These are phyloP conservation scores for Zymoseptoria ardabiliae DNA, from an alignment of 2,329 filamentous ascomycete genomes.

Conservation along the genomic window DNA sequence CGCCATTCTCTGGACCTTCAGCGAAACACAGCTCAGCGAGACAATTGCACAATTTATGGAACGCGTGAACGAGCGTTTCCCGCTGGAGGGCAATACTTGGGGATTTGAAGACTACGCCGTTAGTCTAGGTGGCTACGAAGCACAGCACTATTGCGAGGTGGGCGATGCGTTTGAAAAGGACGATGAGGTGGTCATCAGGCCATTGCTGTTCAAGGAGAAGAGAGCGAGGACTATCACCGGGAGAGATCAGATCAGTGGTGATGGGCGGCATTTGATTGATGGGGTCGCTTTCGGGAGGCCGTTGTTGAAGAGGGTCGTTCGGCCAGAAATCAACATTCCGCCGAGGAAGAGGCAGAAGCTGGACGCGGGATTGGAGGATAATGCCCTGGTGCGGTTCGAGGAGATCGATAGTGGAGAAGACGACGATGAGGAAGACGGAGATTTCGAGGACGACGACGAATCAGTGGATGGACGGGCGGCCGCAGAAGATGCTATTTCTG, in stretches of 20 bases:
- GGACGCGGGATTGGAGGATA: conserved; percentile 35
- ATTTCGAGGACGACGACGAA: conserved; percentile 13
- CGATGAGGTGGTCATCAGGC: conserved; percentile 75
- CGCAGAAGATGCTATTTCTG: conserved; percentile 16
- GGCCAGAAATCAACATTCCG: conserved; percentile 32
- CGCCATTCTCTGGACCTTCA: conserved; percentile 63
- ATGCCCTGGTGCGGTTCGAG: conserved; percentile 16
- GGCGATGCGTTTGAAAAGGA: conserved; percentile 67
- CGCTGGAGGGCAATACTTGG: conserved; percentile 75
- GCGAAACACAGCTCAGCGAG: conserved; percentile 26
- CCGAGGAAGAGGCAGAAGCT: conserved; percentile 25
- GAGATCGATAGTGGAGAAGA: conserved; percentile 33
- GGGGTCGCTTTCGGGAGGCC: conserved; percentile 77
- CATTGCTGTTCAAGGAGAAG: conserved; percentile 67
- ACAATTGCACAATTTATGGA: conserved; percentile 72
- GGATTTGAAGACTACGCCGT: conserved; percentile 85
- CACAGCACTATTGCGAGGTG: conserved; percentile 74
- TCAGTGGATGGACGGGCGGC: not conserved
- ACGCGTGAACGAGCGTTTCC: conserved; percentile 70
- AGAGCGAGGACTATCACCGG: conserved; percentile 66
- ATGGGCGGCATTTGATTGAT: conserved; percentile 76
- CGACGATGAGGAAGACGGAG: conserved; percentile 23
- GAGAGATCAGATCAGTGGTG: conserved; percentile 69
- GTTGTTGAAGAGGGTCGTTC: conserved; percentile 48
- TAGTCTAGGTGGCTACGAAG: conserved; percentile 73